phyloP scores from a whole-genome alignment of 2,329 filamentous ascomycete genomes.

The Cladobotryum protrusum region DNA sequence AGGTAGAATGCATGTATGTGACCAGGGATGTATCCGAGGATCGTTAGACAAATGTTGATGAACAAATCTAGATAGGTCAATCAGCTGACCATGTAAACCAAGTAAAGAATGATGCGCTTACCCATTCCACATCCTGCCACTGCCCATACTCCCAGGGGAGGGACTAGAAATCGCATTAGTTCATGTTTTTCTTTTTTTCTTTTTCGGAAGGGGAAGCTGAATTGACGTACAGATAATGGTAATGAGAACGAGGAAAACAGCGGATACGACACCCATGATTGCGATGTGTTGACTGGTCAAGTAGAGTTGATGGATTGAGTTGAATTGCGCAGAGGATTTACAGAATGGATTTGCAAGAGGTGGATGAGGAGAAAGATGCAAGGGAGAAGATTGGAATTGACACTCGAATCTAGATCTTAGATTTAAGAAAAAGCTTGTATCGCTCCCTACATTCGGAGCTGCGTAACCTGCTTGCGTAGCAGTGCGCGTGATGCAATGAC shows the following conservation, averaged over 20 bases:
- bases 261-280: constrained; percentile 44
- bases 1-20: constrained; percentile 77
- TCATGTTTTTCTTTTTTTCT: no score
- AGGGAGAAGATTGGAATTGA: no score
- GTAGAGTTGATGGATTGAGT: not conserved
- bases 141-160: constrained; percentile 57
- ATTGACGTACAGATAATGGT: constrained; percentile 44
- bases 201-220: no score
- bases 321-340: no score
- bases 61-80: constrained; percentile 46
- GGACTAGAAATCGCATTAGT: constrained; percentile 41
- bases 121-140: constrained; percentile 58
- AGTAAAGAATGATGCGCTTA: constrained; percentile 21
- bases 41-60: constrained; percentile 61
- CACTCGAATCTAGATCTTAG: no score
- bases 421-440: not conserved
- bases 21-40: constrained; percentile 69
- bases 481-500: not conserved
- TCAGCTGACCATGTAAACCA: not conserved
- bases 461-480: constrained; percentile 8
- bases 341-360: no score
- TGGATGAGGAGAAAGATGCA: not conserved
- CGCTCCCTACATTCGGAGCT: not conserved
- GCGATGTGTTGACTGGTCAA: constrained; percentile 8
- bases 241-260: constrained; percentile 44